A percentile compares a stretch with the other conserved stretches of the same genome.
Conservation (phyloP, 176 grass and related monocot species). For the Hyparrhenia diplandra region DNA sequence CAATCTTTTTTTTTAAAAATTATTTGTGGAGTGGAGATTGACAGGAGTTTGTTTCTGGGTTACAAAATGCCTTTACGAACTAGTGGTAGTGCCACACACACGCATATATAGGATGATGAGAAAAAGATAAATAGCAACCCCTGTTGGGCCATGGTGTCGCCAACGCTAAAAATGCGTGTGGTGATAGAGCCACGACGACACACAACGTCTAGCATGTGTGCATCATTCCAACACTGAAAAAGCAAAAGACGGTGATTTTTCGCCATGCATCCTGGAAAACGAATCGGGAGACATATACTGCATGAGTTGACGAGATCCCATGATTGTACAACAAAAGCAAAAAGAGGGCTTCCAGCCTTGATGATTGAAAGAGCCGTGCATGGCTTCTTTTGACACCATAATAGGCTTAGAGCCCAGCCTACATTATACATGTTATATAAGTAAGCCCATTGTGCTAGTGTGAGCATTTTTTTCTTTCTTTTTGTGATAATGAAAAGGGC, state of each 20-base stretch:
- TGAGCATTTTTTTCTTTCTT: too few species aligned
- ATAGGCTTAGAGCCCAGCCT: not conserved
- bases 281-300: not conserved
- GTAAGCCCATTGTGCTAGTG: too few species aligned
- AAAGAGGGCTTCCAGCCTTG: not conserved
- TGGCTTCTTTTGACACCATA: slow-evolving; percentile 8
- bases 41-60: too few species aligned
- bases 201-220: not conserved
- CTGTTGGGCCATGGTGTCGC: too few species aligned
- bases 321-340: slow-evolving; percentile 21
- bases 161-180: not conserved
- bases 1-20: too few species aligned
- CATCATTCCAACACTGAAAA: not conserved
- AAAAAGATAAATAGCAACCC: too few species aligned
- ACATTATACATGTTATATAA: too few species aligned
- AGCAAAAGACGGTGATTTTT: not conserved
- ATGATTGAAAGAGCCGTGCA: slow-evolving; percentile 31
- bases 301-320: slow-evolving; percentile 15
- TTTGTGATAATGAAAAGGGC: too few species aligned
- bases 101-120: too few species aligned
- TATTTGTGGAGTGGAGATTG: too few species aligned
- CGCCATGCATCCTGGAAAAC: not conserved
- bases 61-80: too few species aligned
- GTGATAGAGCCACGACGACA: not conserved
- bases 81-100: too few species aligned